Conservation (phyloP, 768 basidiomycete species). For the Lentinula boryana region DNA sequence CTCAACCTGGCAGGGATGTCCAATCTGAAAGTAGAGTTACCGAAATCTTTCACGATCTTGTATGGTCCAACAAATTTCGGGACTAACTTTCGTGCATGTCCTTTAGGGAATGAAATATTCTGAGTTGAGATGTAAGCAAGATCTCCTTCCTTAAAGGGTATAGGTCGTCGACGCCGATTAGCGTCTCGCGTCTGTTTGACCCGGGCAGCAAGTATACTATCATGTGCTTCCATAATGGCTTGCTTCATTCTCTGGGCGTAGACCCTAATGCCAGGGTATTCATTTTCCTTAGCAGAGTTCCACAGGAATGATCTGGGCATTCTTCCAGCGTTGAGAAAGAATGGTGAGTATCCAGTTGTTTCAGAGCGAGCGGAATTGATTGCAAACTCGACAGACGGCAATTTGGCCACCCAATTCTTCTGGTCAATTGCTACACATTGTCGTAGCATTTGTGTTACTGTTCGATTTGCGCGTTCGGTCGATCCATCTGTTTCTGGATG, state of each 20-base stretch:
- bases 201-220: slow-evolving; percentile 20
- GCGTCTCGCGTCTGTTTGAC: slow-evolving; percentile 26
- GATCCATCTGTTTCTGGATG: slow-evolving; percentile 25
- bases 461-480: slow-evolving; percentile 10
- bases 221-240: slow-evolving; percentile 24
- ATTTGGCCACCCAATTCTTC: slow-evolving; percentile 12
- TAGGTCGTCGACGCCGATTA: slow-evolving; percentile 14
- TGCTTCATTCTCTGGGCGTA: slow-evolving; percentile 21
- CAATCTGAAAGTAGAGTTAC: slow-evolving; percentile 3
- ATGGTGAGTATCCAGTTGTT: slow-evolving; percentile 14
- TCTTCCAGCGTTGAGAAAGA: slow-evolving; percentile 1
- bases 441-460: slow-evolving; percentile 11
- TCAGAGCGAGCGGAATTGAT: slow-evolving; percentile 14
- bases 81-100: slow-evolving; percentile 17
- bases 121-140: slow-evolving; percentile 21
- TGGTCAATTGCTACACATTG: slow-evolving; percentile 8
- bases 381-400: slow-evolving; percentile 21
- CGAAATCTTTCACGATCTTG: slow-evolving; percentile 9
- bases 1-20: slow-evolving; percentile 11
- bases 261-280: slow-evolving; percentile 20
- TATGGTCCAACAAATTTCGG: slow-evolving; percentile 22
- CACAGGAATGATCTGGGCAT: slow-evolving; percentile 14
- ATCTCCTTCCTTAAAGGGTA: slow-evolving; percentile 18
- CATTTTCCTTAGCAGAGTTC: slow-evolving; percentile 2
- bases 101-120: slow-evolving; percentile 21